Percentiles rank a stretch among this genome's conserved stretches.
These are phyloP conservation scores for Talaromyces proteolyticus DNA, from an alignment of 495 filamentous ascomycete genomes.

Conservation along the genomic window DNA sequence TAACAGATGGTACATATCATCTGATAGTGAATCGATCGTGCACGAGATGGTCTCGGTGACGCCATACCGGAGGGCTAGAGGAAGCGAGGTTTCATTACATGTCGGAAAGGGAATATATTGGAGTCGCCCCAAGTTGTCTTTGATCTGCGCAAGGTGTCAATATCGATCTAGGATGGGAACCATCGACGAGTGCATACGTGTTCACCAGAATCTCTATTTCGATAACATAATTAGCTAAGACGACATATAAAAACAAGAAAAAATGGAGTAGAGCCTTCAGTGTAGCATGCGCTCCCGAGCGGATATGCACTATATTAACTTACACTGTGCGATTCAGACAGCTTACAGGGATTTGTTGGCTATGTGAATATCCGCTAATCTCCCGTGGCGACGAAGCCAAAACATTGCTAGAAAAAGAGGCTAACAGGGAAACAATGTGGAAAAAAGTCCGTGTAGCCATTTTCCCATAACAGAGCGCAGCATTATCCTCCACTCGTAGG, in stretches of 20 bases:
- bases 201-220: constrained; percentile 51
- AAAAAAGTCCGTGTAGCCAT: neutral
- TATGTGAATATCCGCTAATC: constrained; percentile 33
- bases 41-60: constrained; percentile 75
- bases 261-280: too few species aligned
- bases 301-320: constrained; percentile 16
- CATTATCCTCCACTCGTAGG: neutral
- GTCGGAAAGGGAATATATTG: constrained; percentile 89
- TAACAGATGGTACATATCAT: constrained; percentile 92
- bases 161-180: neutral
- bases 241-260: neutral
- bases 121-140: constrained; percentile 70
- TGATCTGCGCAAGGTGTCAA: constrained; percentile 53
- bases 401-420: neutral
- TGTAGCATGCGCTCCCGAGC: too few species aligned
- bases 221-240: constrained; percentile 12
- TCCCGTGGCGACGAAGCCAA: neutral
- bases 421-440: neutral
- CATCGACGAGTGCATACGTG: constrained; percentile 40
- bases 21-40: constrained; percentile 78
- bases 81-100: constrained; percentile 82
- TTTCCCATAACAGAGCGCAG: neutral
- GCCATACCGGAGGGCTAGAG: constrained; percentile 82
- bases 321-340: constrained; percentile 66
- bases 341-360: constrained; percentile 53